Evolutionary conservation across 768 basidiomycete species (phyloP), one percentile per base, ranked within the genome.

Genomic region (Suillus placidus): DNA sequence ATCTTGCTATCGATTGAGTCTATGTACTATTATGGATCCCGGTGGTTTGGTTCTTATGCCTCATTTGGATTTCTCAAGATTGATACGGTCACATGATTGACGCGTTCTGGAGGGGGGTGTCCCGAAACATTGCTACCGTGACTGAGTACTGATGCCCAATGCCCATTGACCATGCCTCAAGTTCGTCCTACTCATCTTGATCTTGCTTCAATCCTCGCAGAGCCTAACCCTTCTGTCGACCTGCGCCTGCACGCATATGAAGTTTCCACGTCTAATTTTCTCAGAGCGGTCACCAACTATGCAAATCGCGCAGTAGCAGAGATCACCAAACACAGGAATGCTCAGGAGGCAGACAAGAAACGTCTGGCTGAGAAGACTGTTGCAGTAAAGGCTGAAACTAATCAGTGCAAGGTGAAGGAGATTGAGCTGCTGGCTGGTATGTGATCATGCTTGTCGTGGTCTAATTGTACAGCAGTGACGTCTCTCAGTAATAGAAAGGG

Each of bases 371-470:
- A 94, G 58, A 87, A 85, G 73, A 85, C 79, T 10, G 83, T 87
- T 52, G 81, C 84, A 9, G 81, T 87, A 0, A 91, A 95, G 73
- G 71, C 80, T 0, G 90, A 94, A 76, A 94, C 85, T 2, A 88
- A 86, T 62, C 81, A 88, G 52, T 94, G 91, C 78, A 92, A 94
- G 69, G 73, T 91, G 61, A 84, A 82, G 71, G 94, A 95, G 77
- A 89, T 93, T 37, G 89, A 92, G 61, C 83, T 96, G 63, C 83
- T 93, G 3, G 84, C 86, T 64, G 85, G 94, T 94, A 74, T n/a
- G 86, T 79, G 30, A 4, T 54, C 26, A 40, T 63, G 23, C 30
- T 34, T 69, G 5, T 47, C 32, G 13, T 10, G n/a, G 42, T 9
- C 5, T 20, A 20, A 12, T 56, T 42, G 57, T 16, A n/a, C 54